Evolutionary conservation across 352 stramenopile genomes (phyloP).

Genomic region (Globisporangium uncinulatum): DNA sequence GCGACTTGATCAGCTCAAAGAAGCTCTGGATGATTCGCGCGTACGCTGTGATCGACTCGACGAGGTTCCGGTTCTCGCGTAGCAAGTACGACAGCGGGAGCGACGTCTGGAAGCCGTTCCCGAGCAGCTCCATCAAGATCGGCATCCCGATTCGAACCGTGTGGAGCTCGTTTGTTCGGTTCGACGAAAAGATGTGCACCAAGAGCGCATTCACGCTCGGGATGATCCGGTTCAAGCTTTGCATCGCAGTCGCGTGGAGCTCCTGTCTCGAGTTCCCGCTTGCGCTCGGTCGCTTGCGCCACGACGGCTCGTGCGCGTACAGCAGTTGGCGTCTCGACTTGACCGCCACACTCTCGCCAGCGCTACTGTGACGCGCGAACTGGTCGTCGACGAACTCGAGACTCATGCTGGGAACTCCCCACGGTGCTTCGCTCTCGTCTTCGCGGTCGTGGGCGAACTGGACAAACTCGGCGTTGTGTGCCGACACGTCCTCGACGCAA

Average conservation of each 20-base stretch:
- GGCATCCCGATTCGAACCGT: slow-evolving; percentile 54
- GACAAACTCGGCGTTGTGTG: slow-evolving; percentile 41
- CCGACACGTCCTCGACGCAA: slow-evolving; percentile 46
- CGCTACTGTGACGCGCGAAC: background rate
- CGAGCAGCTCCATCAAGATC: slow-evolving; percentile 61
- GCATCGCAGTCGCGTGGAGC: slow-evolving; percentile 34
- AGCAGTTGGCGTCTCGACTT: slow-evolving; percentile 16
- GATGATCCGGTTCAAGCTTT: slow-evolving; percentile 53
- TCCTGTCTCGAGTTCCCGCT: slow-evolving; percentile 18
- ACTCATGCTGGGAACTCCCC: background rate
- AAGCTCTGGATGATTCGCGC: slow-evolving; percentile 55
- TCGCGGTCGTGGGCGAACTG: slow-evolving; percentile 14
- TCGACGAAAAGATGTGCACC: slow-evolving; percentile 55
- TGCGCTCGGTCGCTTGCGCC: slow-evolving; percentile 20
- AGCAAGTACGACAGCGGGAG: slow-evolving; percentile 61
- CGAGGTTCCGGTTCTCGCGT: slow-evolving; percentile 61
- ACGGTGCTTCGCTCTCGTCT: slow-evolving; percentile 9
- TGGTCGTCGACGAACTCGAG: background rate
- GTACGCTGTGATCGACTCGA: slow-evolving; percentile 68
- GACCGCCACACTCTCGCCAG: background rate
- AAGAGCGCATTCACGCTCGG: slow-evolving; percentile 46
- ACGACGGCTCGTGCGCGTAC: slow-evolving; percentile 20
- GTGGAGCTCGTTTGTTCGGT: slow-evolving; percentile 51
- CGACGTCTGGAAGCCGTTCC: slow-evolving; percentile 67
- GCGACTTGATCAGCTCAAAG: slow-evolving; percentile 65